phyloP scores from a whole-genome alignment of 2,329 filamentous ascomycete species.

The Ceratocystis huliohia region DNA sequence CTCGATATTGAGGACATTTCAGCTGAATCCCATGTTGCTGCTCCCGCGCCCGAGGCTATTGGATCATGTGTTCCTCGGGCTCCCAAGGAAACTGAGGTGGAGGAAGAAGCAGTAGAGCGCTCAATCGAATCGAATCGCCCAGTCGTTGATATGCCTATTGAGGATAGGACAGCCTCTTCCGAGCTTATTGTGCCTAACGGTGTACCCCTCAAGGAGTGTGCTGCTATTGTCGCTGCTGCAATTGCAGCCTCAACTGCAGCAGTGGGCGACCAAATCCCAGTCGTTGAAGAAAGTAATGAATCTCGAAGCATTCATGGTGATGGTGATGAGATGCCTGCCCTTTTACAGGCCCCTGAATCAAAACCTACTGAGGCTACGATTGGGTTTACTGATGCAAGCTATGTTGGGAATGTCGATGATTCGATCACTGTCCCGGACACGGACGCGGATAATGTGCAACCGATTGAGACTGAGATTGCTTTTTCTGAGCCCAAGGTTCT shows the following conservation, averaged over 20 bases:
- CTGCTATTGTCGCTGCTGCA: neutral
- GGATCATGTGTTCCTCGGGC: neutral
- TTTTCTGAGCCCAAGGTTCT: neutral
- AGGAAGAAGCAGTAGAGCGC: neutral
- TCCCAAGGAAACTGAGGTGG: neutral
- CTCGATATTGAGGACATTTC: slow-evolving; percentile 4
- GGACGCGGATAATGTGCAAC: neutral
- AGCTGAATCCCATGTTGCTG: neutral
- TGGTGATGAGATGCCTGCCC: neutral
- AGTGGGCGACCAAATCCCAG: neutral
- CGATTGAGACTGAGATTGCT: slow-evolving; percentile 4
- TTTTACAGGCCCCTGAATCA: too few relatives aligned
- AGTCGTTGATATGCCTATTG: neutral
- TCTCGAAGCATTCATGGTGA: slow-evolving; percentile 15
- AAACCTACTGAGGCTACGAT: neutral
- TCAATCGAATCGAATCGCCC: neutral
- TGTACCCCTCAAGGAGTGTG: neutral
- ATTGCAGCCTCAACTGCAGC: neutral
- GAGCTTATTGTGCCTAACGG: neutral
- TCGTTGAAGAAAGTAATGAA: neutral
- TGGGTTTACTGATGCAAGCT: slow-evolving; percentile 1
- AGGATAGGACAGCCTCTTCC: neutral
- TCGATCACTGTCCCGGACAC: neutral
- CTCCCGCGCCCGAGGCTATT: neutral
- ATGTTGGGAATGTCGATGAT: slow-evolving; percentile 14